Conservation (phyloP, 2,329 filamentous ascomycete species). For the Calonectria montana region DNA sequence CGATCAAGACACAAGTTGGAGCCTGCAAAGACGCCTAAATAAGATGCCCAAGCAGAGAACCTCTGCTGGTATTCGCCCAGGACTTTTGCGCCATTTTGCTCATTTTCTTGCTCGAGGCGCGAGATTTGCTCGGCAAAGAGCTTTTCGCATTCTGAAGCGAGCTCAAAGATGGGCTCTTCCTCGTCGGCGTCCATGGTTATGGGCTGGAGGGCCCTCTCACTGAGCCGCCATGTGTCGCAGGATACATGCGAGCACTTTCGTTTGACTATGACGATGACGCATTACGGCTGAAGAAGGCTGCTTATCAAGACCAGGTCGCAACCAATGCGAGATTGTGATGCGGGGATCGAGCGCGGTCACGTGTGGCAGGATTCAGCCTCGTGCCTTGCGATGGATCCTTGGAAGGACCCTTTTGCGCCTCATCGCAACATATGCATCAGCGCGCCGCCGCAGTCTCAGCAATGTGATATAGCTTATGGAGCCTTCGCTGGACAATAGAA, state of each 20-base stretch:
- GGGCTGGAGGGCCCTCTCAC: background rate
- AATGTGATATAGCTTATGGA: background rate
- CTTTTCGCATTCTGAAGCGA: conserved; percentile 3
- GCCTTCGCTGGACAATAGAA: background rate
- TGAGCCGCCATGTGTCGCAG: background rate
- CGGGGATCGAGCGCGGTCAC: background rate
- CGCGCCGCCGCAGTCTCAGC: background rate
- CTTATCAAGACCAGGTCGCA: background rate
- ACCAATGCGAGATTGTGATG: background rate
- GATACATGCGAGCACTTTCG: background rate
- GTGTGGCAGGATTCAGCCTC: background rate
- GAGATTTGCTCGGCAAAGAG: background rate
- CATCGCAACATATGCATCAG: background rate
- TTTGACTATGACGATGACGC: background rate
- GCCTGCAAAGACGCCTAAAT: conserved; percentile 2
- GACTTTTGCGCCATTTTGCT: conserved; percentile 6
- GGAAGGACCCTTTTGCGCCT: background rate
- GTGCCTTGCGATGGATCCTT: background rate
- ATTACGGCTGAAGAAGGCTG: background rate
- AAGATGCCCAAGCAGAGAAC: conserved; percentile 5
- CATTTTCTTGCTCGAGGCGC: background rate
- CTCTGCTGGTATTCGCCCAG: background rate
- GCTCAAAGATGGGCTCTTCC: conserved; percentile 1
- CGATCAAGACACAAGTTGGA: conserved; percentile 5
- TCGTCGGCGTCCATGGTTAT: background rate